Evolutionary conservation across 305 asterid species (phyloP), one percentile per base, ranked within the genome.

Genomic region (Andrographis paniculata): DNA sequence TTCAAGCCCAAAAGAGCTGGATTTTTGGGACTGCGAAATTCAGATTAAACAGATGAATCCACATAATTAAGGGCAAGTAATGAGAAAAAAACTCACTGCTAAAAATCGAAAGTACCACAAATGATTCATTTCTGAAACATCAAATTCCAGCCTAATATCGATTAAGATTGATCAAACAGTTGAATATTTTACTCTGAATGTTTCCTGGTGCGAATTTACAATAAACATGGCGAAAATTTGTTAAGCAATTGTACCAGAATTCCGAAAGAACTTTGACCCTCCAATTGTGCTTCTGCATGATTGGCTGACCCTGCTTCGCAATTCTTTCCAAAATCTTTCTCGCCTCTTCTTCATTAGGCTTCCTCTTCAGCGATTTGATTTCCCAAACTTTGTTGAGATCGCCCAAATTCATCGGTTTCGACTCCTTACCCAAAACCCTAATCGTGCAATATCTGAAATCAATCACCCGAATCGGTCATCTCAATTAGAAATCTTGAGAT

Each of bases 251-350:
- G n/a, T 76, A 87, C 97, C 88, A 84, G 66, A 88, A 63, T 69
- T 89, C 98, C 18, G 98, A 89, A 9, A 89, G 82, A 27, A 80
- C 7, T 78, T 89, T 85, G 70, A 89, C 94, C 69, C 91, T 74
- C 98, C 98, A 89, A 23, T 77, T 71, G 69, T 69, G 93, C n/a
- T 82, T 85, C 17, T 80, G 76, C 94, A 89, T 85, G 48, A 89
- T 82, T 41, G 98, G 98, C 56, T 89, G 95, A 68, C 85, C 94
- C 73, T 85, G 95, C 42, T 77, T 75, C n/a, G 93, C 94, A 30
- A 89, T 49, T 54, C 57, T 66, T 11, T 89, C 77, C 14, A 89
- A 70, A 74, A 85, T 69, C 60, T 74, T 82, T 43, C 58, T 72
- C 11, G 95, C 94, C 48, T 74, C 93, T 60, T 76, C 95, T 62